Base-by-base conservation (phyloP, 805 yeast species). In the Wickerhamiella azymoides region DNA sequence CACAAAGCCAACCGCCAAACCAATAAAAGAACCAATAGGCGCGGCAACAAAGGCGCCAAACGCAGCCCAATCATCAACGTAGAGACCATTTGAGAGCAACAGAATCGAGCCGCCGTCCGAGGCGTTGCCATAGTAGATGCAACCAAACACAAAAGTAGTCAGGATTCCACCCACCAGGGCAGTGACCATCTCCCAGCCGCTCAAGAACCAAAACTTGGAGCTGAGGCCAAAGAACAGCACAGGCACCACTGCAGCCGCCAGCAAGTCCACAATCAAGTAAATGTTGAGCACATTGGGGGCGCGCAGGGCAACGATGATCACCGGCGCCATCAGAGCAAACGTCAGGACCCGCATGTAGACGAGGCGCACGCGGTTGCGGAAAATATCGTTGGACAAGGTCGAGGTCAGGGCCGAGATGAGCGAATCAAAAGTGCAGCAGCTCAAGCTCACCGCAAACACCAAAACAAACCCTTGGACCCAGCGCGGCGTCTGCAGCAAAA, bases 21-120 rank as follows among this genome's bases (percentile, higher is more conserved):
- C 66, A 5, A 80, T 50, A 2, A 86, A 52, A 10, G 89, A 85
- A 11, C 88, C 92, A 35, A 77, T 70, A 11, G 95, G 95, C 1
- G 95, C 92, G 52, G 79, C 81, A 9, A 82, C 88, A 62, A 86
- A 86, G 2, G 95, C 95, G 26, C 94, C 96, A 65, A 86, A 86
- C 0, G 93, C 79, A 56, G 89, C 83, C 96, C 96, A 86, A 57
- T 86, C 95, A 43, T 71, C 73, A 6, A 73, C 66, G 57, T 86
- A 86, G 32, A 86, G 65, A 42, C 96, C 95, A 16, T 60, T 16
- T 21, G 21, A 32, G 45, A 88, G 69, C 48, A 88, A 66, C 44
- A 88, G 64, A 43, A 88, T 69, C 50, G 71, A 71, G 14, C 81
- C 96, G 55, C 96, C 96, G 49, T 78, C 83, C 45, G 64, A 62